Base-by-base conservation (phyloP, 768 basidiomycete species). In the Lactarius tabidus region DNA sequence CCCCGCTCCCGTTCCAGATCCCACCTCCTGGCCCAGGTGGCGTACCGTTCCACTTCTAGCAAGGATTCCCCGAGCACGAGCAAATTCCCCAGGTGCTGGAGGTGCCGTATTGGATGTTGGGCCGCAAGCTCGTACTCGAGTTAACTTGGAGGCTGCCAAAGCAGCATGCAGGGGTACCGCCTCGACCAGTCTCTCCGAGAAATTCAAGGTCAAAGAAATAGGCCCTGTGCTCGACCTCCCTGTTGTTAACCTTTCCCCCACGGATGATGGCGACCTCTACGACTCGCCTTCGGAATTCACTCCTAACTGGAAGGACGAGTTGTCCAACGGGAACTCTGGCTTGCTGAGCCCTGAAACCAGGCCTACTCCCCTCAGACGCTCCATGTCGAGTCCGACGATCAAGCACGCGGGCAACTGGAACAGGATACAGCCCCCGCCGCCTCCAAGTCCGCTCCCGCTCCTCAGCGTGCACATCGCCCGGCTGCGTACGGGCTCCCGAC, bases 401-500 rank as follows among this genome's bases (percentile, higher is more conserved):
- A 43, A 31, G 23, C 28, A 35, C 53, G 15, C 6, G 1, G 15
- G 17, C 6, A 26, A 7, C 6, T 14, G 29, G 9, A 23, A 10
- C 15, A 20, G 14, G 26, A 53, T 51, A 18, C 23, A 6, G 18
- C 9, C 53, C 3, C 29, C 48, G 29, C 57, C 26, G 18, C 20
- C 20, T 6, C 18, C 56, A 55, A 48, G 23, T 3, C 8, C 63
- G 20, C 33, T 17, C 48, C 48, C 45, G 2, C 54, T 57, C 55
- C 56, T 62, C 38, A 62, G 23, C 23, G 38, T 14, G 18, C 38
- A 43, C 20, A 52, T 61, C 41, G 20, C 57, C 35, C 31, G 4
- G 38, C 55, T 58, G 60, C 59, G 60, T 17, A 62, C 67, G 1
- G 64, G 67, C 33, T 59, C 57, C 10, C 61, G 57, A 29, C 60